Evolutionary conservation across 2,329 filamentous ascomycete species (phyloP).

Genomic region (Clonostachys solani): DNA sequence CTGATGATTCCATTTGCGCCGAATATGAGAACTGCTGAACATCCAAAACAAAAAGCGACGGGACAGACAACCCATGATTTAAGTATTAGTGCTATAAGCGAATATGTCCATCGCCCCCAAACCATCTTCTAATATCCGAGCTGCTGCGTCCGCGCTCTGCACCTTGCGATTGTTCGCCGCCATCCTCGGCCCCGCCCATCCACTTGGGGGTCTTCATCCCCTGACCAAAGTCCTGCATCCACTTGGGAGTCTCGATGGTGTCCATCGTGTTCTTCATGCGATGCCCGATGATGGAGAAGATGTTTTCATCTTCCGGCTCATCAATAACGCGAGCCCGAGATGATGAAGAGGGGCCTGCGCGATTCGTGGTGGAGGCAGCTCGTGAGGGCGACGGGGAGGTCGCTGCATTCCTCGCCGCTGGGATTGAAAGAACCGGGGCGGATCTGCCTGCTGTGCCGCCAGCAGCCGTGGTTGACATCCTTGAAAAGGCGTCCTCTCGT

Average conservation of each 20-base stretch:
- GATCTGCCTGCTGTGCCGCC: conserved; percentile 20
- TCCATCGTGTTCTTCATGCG: conserved; percentile 92
- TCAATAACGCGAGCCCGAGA: conserved; percentile 19
- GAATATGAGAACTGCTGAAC: too few species aligned
- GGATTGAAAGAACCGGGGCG: conserved; percentile 43
- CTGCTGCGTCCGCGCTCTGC: conserved; percentile 13
- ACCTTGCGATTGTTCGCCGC: conserved; percentile 14
- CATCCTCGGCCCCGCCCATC: conserved; percentile 62
- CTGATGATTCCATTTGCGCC: too few species aligned
- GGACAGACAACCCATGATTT: too few species aligned
- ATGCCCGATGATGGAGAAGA: conserved; percentile 80
- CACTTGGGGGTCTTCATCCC: conserved; percentile 75
- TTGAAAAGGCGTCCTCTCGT: conserved; percentile 34
- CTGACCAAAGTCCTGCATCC: conserved; percentile 69
- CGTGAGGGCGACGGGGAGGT: conserved; percentile 28
- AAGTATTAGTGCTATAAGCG: conserved; percentile 11
- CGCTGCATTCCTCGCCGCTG: conserved; percentile 28
- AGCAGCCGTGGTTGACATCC: conserved; percentile 13
- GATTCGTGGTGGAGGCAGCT: conserved; percentile 33
- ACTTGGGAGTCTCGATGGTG: conserved; percentile 73
- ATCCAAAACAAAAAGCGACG: too few species aligned
- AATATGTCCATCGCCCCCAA: conserved; percentile 41
- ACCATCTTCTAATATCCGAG: conserved; percentile 53
- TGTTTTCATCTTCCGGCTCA: conserved; percentile 68
- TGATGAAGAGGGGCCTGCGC: conserved; percentile 16